Base-by-base conservation (phyloP, 2,329 filamentous ascomycete genomes). In the Phialemoniopsis sp. region DNA sequence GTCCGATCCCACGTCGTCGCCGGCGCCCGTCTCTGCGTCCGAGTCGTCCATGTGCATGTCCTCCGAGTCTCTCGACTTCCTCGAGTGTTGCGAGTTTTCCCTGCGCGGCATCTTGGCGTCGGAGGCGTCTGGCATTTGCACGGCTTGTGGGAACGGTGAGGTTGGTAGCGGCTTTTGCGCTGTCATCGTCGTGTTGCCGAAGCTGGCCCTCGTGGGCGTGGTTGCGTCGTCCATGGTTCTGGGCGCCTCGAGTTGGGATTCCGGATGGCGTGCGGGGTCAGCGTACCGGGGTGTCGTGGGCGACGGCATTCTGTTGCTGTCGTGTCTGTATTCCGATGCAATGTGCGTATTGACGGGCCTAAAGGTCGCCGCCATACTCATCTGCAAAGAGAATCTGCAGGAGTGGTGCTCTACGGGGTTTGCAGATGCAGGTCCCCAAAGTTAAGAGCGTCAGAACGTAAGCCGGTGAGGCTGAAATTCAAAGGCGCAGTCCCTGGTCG, bases 21-120 rank as follows among this genome's bases (percentile, higher is more conserved):
- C 64, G 2, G 52, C 57, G 18, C 63, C 65, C 4, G 51, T 63
- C 48, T 86, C 85, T 37, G 75, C 82, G 41, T 88, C 86, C 10
- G 85, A 85, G 14, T 85, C 82, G 30, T 84, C 84, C 76, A 89
- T 87, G 43, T 88, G 83, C 17, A 88, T 72, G 51, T 94, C 88
- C 43, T 81, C 74, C 4, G 80, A 80, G 29, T 76, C 74, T 39
- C 68, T 62, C n/a, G 81, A 81, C 46, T 76, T 76, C 45, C 67
- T 68, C 9, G 83, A 79, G 39, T 70, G 69, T 46, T 84, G 75
- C 15, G 83, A 84, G 46, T 77, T 71, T 39, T 73, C 76, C 44
- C 75, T 66, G 47, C 68, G 71, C 21, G 71, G 59, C 12, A 62
- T 55, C 34, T 67, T 58, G 38, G 60, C 63, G 48, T 72, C 54